Base-by-base conservation (phyloP, 148 eudicot species). In the Chenopodium quinoa region DNA sequence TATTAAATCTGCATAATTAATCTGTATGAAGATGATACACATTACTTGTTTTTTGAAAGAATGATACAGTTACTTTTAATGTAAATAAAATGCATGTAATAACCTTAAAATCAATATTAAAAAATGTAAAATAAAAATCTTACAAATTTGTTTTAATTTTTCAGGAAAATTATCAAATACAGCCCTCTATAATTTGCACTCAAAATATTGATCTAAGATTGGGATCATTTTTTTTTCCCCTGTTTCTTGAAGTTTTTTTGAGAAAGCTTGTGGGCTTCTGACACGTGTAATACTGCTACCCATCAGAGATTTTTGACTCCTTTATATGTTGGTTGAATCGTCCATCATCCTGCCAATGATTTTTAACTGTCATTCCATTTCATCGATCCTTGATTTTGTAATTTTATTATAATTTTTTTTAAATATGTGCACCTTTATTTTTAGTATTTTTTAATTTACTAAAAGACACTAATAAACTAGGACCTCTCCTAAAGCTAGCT, bases 211-310 rank as follows among this genome's bases (percentile, higher is more conserved):
- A 66, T 66, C 37, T 23, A 37, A 19, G 17, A 40, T 40, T 40
- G 44, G 44, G 7, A 40, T 40, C 44, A 6, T 40, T 40, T 44
- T 34, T 6, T 71, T 4, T n/a, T 52, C 9, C 27, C 23, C 23
- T 52, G 48, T 23, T 73, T 34, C 50, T 52, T 73, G 2, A 5
- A 48, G 0, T 50, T 23, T 27, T 48, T 48, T 27, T 48, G 64
- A 13, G 32, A 19, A n/a, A 44, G 68, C 50, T 22, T 22, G 31
- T 56, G 50, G 50, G 79, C 29, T 17, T 32, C 17, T 56, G 78
- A 75, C 78, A 75, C 78, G 56, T 75, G 78, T 47, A 32, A 56
- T 75, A 47, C 34, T 63, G 65, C 47, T 75, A 7, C 78, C 65
- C 63, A 75, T 75, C 37, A 75, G 77, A 75, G 78, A 75, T 54